phyloP scores from a whole-genome alignment of 169 alveolate genomes.

The Eimeria maxima region DNA sequence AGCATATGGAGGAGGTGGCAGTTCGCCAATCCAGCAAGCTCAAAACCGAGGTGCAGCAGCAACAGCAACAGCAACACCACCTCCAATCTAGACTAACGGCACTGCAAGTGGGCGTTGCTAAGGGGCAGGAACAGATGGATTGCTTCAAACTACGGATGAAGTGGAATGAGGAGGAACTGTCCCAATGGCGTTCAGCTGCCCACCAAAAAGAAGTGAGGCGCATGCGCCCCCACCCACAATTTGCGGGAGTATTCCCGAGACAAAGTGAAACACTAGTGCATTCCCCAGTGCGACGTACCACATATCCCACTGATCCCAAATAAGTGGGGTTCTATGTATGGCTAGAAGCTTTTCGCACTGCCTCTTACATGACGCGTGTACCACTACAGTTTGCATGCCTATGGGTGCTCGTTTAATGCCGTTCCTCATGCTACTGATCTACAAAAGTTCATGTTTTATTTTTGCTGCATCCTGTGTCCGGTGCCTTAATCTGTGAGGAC shows the following conservation, averaged over 20 bases:
- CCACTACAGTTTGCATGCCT: not conserved
- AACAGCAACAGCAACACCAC: slow-evolving; percentile 90
- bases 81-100: slow-evolving; percentile 86
- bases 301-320: not conserved
- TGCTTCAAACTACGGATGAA: slow-evolving; percentile 95
- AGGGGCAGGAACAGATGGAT: slow-evolving; percentile 96
- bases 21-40: slow-evolving; percentile 93
- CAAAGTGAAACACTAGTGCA: too few relatives aligned
- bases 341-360: not conserved
- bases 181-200: slow-evolving; percentile 97
- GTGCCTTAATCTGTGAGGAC: not conserved
- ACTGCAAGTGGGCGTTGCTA: slow-evolving; percentile 92
- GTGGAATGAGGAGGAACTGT: slow-evolving; percentile 97
- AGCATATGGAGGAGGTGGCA: slow-evolving; percentile 91
- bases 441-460: not conserved
- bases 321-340: not conserved
- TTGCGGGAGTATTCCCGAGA: not conserved
- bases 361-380: too few relatives aligned
- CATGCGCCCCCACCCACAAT: not conserved
- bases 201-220: slow-evolving; percentile 92
- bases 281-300: too few relatives aligned
- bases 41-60: slow-evolving; percentile 90
- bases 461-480: not conserved
- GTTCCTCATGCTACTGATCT: not conserved
- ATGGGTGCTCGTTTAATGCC: not conserved